Evolutionary conservation across 176 grass and related monocot genomes (phyloP), one percentile per base, ranked within the genome.

Genomic region (Bonia amplexicaulis): DNA sequence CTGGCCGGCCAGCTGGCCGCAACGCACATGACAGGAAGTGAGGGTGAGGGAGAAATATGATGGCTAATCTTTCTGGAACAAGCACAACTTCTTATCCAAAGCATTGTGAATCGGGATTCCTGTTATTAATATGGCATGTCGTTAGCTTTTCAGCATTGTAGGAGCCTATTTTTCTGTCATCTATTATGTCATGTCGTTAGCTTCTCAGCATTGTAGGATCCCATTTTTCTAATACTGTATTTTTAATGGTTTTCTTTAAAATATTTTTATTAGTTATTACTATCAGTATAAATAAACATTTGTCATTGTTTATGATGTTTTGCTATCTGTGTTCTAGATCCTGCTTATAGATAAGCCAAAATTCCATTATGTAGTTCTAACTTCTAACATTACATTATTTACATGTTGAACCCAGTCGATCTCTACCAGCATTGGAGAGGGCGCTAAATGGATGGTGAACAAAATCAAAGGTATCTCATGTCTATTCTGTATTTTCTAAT

Each of bases 371-470:
- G 49, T 80, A 31, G 13, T 69, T 40, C 54, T 91, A 76, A 91
- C 60, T 86, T 60, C 55, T 94, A 82, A 93, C 71, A 76, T 70
- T 55, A 37, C 12, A 77, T 25, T 84, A 20, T 90, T 69, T 90
- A 29, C 65, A 74, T 74, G 20, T 23, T 80, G 40, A 68, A 83
- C 51, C 72, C 89, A 97, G 95, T 97, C 95, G 9, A 87, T 97
- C 80, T 95, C 95, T 67, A 91, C 41, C 82, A 97, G 90, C 87
- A 93, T 99, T 46, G 93, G 92, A 70, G 91, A 76, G 45, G 88
- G 93, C 79, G 90, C 96, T 81, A 99, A 99, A 96, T 99, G 96
- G 96, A 82, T 99, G 85, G 91, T 99, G 59, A 99, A 99, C 74
- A 99, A 99, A 77, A 84, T 99, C 71, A 99, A 99, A 99, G 96